Percentiles rank a stretch among this genome's conserved stretches.
These are phyloP conservation scores for Fusarium paranaense DNA, from an alignment of 2,329 filamentous ascomycete genomes.

Conservation along the genomic window DNA sequence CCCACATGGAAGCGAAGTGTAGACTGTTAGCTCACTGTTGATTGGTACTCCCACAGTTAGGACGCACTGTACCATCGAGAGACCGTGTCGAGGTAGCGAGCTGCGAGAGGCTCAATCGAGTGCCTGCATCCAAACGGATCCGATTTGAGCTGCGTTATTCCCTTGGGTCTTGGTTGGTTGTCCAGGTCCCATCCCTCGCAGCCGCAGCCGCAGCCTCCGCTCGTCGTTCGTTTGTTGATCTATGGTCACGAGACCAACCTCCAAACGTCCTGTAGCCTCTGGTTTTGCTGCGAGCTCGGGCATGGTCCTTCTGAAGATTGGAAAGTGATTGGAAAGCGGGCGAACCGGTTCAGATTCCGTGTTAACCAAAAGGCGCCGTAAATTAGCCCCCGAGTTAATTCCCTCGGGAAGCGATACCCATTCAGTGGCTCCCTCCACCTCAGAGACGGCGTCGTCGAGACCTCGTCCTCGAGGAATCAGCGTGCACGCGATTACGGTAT, in stretches of 20 bases:
- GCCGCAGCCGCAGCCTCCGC: neutral
- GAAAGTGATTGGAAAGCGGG: neutral
- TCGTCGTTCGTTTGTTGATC: neutral
- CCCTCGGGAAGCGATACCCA: conserved; percentile 6
- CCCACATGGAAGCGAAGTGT: neutral
- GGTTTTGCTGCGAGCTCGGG: neutral
- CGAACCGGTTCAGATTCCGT: neutral
- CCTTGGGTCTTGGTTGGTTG: neutral
- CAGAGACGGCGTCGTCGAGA: conserved; percentile 16
- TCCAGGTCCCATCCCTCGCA: neutral
- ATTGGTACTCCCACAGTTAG: neutral
- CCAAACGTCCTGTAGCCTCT: neutral
- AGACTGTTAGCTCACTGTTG: neutral
- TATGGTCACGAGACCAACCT: conserved; percentile 19
- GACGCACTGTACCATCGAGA: neutral
- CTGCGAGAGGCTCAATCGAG: neutral
- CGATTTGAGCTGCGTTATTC: neutral
- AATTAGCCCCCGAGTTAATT: conserved; percentile 7
- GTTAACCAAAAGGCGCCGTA: neutral
- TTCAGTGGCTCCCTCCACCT: conserved; percentile 18
- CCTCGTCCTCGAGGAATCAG: conserved; percentile 32
- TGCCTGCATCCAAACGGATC: neutral
- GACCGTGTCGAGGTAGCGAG: neutral
- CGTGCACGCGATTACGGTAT: conserved; percentile 24
- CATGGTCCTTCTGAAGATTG: neutral